Percentiles rank a stretch among this genome's conserved stretches.
Evolutionary conservation across 2,329 filamentous ascomycete species (phyloP).

Genomic region (Phaeomoniella chlamydospora): DNA sequence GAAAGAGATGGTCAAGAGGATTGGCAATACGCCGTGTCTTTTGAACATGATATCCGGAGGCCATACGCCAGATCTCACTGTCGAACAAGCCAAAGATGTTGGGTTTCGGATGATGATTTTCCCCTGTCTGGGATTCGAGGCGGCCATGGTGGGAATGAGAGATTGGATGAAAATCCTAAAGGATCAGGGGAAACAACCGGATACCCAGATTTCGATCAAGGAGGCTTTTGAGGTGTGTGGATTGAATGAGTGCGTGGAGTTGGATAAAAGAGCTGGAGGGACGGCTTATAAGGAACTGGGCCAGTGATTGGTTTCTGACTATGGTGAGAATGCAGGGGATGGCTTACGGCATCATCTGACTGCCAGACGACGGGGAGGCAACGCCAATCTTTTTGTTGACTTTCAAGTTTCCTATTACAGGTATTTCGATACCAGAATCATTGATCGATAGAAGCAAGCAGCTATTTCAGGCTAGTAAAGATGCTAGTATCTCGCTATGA

Average conservation of each 20-base stretch:
- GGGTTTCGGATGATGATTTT: slow-evolving; percentile 29
- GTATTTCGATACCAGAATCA: no score
- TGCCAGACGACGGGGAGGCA: no score
- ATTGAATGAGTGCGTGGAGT: slow-evolving; percentile 22
- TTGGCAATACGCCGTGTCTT: no score
- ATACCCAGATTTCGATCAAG: slow-evolving; percentile 19
- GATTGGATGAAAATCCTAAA: slow-evolving; percentile 22
- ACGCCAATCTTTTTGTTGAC: no score
- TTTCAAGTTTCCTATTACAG: no score
- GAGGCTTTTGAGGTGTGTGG: slow-evolving; percentile 28
- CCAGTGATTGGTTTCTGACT: no score
- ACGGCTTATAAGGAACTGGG: slow-evolving; percentile 8
- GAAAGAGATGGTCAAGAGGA: slow-evolving; percentile 19
- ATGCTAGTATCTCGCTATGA: no score
- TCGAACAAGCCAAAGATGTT: slow-evolving; percentile 21
- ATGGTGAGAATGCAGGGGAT: no score
- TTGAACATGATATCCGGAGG: slow-evolving; percentile 31
- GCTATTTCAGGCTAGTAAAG: no score
- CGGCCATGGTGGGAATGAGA: slow-evolving; percentile 21
- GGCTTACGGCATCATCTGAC: no score
- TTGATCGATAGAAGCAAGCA: no score
- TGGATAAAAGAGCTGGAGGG: slow-evolving; percentile 25
- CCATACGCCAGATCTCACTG: slow-evolving; percentile 22
- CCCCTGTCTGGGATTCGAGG: slow-evolving; percentile 22
- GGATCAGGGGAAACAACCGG: slow-evolving; percentile 17